A percentile compares a stretch with the other conserved stretches of the same genome.
phyloP scores from a whole-genome alignment of 768 basidiomycete genomes.

The Leucogyrophana mollusca region DNA sequence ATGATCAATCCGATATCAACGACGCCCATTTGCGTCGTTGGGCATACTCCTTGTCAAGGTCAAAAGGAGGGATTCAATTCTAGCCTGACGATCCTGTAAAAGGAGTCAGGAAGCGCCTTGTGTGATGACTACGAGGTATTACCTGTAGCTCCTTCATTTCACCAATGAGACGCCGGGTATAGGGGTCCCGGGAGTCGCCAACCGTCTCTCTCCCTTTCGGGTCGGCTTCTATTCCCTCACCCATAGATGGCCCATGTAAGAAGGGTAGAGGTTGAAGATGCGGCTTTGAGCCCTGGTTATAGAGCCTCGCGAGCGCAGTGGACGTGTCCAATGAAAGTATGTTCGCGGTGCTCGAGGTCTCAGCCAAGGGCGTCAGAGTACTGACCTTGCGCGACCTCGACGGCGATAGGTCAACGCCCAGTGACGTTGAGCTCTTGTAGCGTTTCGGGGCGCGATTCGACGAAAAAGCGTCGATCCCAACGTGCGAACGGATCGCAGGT shows the following conservation, averaged over 20 bases:
- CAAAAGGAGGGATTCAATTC: conserved; percentile 72
- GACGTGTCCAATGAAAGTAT: conserved; percentile 26
- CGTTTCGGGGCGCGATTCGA: conserved; percentile 10
- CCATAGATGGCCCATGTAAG: not conserved
- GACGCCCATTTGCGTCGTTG: too few relatives aligned
- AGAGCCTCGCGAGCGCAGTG: conserved; percentile 27
- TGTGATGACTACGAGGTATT: conserved; percentile 11
- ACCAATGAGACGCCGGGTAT: conserved; percentile 62
- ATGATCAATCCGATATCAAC: too few relatives aligned
- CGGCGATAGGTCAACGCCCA: conserved; percentile 10
- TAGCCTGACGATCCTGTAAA: conserved; percentile 65
- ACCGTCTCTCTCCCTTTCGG: conserved; percentile 57
- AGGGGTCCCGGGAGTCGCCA: conserved; percentile 53
- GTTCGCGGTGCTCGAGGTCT: conserved; percentile 26
- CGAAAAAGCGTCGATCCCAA: conserved; percentile 7
- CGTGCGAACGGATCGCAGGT: conserved; percentile 5
- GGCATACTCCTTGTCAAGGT: conserved; percentile 69
- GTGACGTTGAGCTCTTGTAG: not conserved
- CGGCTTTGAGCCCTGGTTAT: conserved; percentile 11
- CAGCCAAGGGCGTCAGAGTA: conserved; percentile 22
- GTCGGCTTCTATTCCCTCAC: conserved; percentile 25
- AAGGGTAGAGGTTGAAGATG: not conserved
- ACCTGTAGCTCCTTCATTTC: conserved; percentile 87
- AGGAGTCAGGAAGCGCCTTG: not conserved
- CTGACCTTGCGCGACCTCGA: conserved; percentile 26